phyloP scores from a whole-genome alignment of 306 rosid genomes.

The Lotus japonicus region DNA sequence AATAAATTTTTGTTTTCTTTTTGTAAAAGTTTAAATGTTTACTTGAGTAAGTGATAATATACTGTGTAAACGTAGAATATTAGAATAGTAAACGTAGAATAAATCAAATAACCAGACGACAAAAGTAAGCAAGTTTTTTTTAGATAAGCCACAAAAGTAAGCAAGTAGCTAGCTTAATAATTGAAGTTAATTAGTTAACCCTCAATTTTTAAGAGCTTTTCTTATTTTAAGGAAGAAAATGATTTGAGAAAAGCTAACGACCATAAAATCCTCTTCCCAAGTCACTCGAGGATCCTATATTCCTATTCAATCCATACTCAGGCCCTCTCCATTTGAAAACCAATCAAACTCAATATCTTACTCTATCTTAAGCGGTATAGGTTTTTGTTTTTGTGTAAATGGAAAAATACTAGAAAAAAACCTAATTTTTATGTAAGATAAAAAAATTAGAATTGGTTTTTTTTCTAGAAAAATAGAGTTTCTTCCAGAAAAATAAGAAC shows the following conservation, averaged over 20 bases:
- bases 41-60: background rate
- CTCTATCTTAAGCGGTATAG: too few species aligned
- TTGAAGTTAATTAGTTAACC: constrained; percentile 31
- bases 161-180: constrained; percentile 25
- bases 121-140: constrained; percentile 16
- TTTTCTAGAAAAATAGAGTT: too few species aligned
- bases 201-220: constrained; percentile 5
- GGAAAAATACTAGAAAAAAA: too few species aligned
- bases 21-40: background rate
- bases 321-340: background rate
- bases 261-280: background rate
- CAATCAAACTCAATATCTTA: background rate
- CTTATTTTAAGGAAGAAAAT: background rate
- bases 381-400: too few species aligned
- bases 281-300: background rate
- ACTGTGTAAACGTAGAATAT: too few species aligned
- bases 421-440: too few species aligned
- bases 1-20: too few species aligned
- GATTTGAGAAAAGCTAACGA: constrained; percentile 22
- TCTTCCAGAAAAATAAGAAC: too few species aligned
- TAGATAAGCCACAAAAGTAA: constrained; percentile 21
- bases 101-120: constrained; percentile 21
- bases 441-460: too few species aligned
- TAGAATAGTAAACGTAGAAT: constrained; percentile 5
- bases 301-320: background rate